A percentile compares a stretch with the other conserved stretches of the same genome.
phyloP scores from a whole-genome alignment of 495 filamentous ascomycete genomes.

The Aspergillus ellipticus region DNA sequence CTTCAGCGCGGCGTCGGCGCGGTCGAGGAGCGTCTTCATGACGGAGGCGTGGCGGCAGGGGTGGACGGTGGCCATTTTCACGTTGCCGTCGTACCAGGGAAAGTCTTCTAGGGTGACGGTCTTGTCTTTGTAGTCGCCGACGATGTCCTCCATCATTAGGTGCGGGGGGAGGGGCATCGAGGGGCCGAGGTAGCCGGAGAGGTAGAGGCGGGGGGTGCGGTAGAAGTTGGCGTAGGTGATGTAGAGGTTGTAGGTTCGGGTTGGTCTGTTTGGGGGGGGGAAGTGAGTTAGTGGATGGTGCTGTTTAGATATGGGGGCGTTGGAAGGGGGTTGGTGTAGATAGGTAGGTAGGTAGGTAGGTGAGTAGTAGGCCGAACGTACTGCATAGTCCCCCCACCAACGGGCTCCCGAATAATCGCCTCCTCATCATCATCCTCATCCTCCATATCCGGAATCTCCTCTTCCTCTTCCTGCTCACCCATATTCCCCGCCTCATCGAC shows the following conservation, averaged over 20 bases:
- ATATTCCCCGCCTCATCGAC: slow-evolving; percentile 78
- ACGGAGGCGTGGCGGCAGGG: slow-evolving; percentile 91
- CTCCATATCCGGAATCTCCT: too few relatives aligned
- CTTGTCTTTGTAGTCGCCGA: slow-evolving; percentile 99
- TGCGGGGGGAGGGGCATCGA: slow-evolving; percentile 81
- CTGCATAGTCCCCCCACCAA: slow-evolving; percentile 58
- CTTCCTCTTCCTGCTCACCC: slow-evolving; percentile 64
- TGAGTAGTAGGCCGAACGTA: slow-evolving; percentile 42
- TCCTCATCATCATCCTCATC: slow-evolving; percentile 96
- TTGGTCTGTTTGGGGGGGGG: slow-evolving; percentile 49
- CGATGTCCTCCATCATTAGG: slow-evolving; percentile 98
- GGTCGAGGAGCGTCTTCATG: slow-evolving; percentile 96
- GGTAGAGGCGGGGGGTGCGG: slow-evolving; percentile 90
- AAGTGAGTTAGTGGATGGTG: too few relatives aligned
- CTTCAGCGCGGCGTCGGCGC: slow-evolving; percentile 89
- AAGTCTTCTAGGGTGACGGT: slow-evolving; percentile 98
- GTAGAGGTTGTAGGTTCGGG: slow-evolving; percentile 94
- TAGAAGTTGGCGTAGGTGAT: slow-evolving; percentile 97
- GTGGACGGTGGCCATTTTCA: slow-evolving; percentile 96
- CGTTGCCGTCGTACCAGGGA: slow-evolving; percentile 73
- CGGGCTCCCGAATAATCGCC: slow-evolving; percentile 85
- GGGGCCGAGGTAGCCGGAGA: slow-evolving; percentile 82
- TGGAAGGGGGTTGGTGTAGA: not conserved
- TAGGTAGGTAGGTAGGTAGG: not conserved
- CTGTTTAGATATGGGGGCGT: not conserved